phyloP scores from a whole-genome alignment of 352 stramenopile genomes.

The Globisporangium ultimum region DNA sequence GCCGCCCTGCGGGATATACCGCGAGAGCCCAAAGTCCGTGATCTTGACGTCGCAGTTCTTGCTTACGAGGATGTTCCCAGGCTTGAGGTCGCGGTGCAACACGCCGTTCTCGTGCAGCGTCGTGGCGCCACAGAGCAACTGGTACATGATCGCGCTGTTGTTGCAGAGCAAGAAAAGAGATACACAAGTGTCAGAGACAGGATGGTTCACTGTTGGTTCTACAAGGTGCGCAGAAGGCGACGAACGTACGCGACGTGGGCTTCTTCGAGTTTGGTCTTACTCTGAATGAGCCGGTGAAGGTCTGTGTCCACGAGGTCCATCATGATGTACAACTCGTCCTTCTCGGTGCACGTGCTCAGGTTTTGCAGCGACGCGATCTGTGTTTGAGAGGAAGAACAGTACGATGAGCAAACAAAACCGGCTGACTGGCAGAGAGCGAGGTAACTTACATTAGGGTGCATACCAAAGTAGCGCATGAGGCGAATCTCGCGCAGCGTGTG shows the following conservation, averaged over 20 bases:
- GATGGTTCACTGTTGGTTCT: too few species aligned
- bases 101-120: conserved; percentile 90
- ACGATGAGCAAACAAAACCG: neutral
- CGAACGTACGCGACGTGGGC: conserved; percentile 62
- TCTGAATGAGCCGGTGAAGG: conserved; percentile 88
- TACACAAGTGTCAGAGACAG: conserved; percentile 22
- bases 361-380: conserved; percentile 79
- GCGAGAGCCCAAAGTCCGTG: conserved; percentile 79
- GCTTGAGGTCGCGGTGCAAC: conserved; percentile 82
- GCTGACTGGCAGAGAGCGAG: neutral
- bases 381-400: too few species aligned
- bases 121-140: conserved; percentile 87
- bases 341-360: conserved; percentile 77
- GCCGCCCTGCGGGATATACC: conserved; percentile 52
- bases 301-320: conserved; percentile 95
- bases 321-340: conserved; percentile 94
- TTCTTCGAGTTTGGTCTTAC: conserved; percentile 83
- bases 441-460: conserved; percentile 80
- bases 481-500: conserved; percentile 90
- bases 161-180: conserved; percentile 11
- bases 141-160: conserved; percentile 91
- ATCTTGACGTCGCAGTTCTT: conserved; percentile 87
- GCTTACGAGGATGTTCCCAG: conserved; percentile 82
- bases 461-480: conserved; percentile 87
- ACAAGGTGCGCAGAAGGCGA: neutral